Percentiles rank a stretch among this genome's conserved stretches.
Evolutionary conservation across 768 basidiomycete species (phyloP).

Genomic region (Postia placenta): DNA sequence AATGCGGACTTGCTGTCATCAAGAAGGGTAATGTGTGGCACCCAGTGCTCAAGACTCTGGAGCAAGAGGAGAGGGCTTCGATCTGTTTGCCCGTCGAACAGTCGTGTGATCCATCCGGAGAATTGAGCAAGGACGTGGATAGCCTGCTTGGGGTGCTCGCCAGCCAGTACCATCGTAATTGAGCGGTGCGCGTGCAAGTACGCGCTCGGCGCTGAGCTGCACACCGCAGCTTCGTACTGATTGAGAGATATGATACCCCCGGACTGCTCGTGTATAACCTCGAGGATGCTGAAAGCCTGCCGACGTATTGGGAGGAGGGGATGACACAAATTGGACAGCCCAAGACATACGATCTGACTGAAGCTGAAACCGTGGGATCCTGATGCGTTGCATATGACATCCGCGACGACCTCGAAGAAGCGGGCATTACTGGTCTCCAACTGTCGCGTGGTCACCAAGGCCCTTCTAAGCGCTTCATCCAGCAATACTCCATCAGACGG

Average conservation of each 20-base stretch:
- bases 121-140: conserved; percentile 63
- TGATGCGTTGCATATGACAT: conserved; percentile 48
- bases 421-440: conserved; percentile 49
- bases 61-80: conserved; percentile 54
- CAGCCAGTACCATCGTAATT: conserved; percentile 73
- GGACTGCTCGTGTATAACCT: conserved; percentile 61
- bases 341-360: conserved; percentile 69
- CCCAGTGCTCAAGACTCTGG: conserved; percentile 81
- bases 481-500: conserved; percentile 50
- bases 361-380: conserved; percentile 61
- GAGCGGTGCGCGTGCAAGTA: conserved; percentile 78
- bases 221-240: conserved; percentile 67
- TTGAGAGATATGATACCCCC: conserved; percentile 65
- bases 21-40: conserved; percentile 67
- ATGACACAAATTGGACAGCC: conserved; percentile 81
- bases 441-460: conserved; percentile 54
- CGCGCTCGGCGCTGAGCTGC: conserved; percentile 66
- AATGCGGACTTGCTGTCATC: conserved; percentile 49
- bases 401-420: conserved; percentile 77
- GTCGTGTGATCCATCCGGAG: conserved; percentile 62
- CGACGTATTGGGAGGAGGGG: conserved; percentile 55
- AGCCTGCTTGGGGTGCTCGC: conserved; percentile 64
- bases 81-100: conserved; percentile 45
- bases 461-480: conserved; percentile 60
- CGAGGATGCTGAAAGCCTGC: conserved; percentile 75